Base-by-base conservation (phyloP, 306 rosid species). In the Luffa acutangula region DNA sequence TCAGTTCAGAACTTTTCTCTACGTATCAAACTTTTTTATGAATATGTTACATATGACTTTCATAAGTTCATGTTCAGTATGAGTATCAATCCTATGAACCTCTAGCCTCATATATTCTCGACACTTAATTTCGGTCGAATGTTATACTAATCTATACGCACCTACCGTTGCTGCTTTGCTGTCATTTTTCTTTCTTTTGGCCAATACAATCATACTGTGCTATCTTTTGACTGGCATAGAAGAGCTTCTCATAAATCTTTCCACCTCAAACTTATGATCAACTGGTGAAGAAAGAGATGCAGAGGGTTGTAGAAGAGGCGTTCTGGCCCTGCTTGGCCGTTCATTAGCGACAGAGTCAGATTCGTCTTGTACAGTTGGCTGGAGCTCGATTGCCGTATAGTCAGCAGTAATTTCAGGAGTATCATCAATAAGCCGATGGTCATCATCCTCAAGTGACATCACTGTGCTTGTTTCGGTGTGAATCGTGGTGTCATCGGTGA, bases 391-490 rank as follows among this genome's bases (percentile, higher is more conserved):
- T 75, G 63, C 87, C 20, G 81, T 74, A 39, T 48, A 81, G 81
- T 14, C 79, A 49, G 48, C 56, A 52, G 77, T 85, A 10, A 57
- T 73, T 71, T 73, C 82, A 3, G 78, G 73, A 57, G 51, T 71
- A 52, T 91, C 92, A 52, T 91, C 92, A 7, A 74, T 74, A 3
- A 36, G 60, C 54, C 46, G 80, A 52, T 58, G 84, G 80, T 92
- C 92, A 13, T 91, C 89, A 45, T 92, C 97, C 81, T 95, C 97
- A 2, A 92, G 49, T 0, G 93, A 95, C 81, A 90, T 52, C 14
- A 90, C 90, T 0, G 93, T 91, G 88, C 96, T 88, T 52, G 97
- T 82, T 86, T 95, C 97, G 0, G 97, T 94, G 65, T 86, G 97
- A 34, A 90, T 74, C 67, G 97, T 90, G 49, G 97, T 85, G 81